Evolutionary conservation across 2,329 filamentous ascomycete genomes (phyloP), one percentile per base, ranked within the genome.

Genomic region (Cladophialophora yegresii): DNA sequence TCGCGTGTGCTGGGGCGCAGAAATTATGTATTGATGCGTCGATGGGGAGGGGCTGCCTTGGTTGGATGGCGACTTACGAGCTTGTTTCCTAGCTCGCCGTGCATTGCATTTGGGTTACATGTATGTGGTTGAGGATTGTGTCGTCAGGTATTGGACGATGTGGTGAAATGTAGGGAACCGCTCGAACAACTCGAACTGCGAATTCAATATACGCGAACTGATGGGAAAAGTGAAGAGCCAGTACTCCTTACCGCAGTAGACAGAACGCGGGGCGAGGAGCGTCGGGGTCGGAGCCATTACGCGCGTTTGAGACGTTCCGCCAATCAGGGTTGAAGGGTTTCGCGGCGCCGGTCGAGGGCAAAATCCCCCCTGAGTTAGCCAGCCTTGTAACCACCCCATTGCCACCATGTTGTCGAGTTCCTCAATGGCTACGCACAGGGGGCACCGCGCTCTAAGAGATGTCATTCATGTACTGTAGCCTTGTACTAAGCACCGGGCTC

Each of bases 41-140:
- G 23, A 36, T 23, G 26, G 30, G 13, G 20, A 23, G 26, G 30
- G 13, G 20, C 16, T 3, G 22, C 4, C 47, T 12, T 30, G 50
- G 26, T 28, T 28, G 26, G 3, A n/a, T n/a, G n/a, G 26, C 53
- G 45, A 70, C 80, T 73, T 79, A 93, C 91, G 78, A 96, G 80
- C 79, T 96, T 96, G 76, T 92, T 90, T 57, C 90, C 91, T 65
- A 91, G 80, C 75, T 96, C 92, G 71, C 92, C 92, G 78, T 96
- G 95, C 92, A 96, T 96, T 96, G 95, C 92, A 96, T 96, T n/a
- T n/a, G 36, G 36, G 16, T n/a, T n/a, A 43, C 36, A 43, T 43
- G 36, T 20, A 13, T n/a, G 13, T 16, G 0, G 13, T 13, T 40
- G 6, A 40, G 16, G 16, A 2, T 43, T 43, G 36, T n/a, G n/a